Evolutionary conservation across 768 basidiomycete genomes (phyloP), one percentile per base, ranked within the genome.

Genomic region (Kwoniella sp.): DNA sequence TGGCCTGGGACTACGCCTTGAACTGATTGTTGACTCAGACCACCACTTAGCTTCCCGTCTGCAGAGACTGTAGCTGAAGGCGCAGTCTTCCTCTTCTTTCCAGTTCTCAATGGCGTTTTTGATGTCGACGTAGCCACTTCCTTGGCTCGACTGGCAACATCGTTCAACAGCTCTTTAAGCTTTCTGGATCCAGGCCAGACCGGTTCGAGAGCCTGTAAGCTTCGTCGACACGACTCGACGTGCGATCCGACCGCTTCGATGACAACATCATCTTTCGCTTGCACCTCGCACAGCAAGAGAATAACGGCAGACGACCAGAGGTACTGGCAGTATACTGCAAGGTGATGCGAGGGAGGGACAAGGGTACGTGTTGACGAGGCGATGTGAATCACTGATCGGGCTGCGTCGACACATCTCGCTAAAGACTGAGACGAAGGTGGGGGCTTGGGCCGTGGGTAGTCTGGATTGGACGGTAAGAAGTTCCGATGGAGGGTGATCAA

Each of bases 261-360:
- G 22, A 78, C 73, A 11, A 75, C 54, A n/a, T 78, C 74, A 38
- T 78, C 76, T 20, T 63, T 58, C 8, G 74, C 74, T 55, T 74
- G 74, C 0, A 78, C 76, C 48, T 78, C 76, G 65, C 76, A 78
- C 8, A 78, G 61, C 2, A 78, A 66, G 2, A 78, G 68, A 20
- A 78, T 74, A 28, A 75, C 68, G 2, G 76, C 76, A 11, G 76
- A 73, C 3, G 74, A 73, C 76, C 76, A 78, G 5, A 78, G 70
- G 48, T 70, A 72, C 38, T 75, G 74, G 54, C 74, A 78, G 62
- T 69, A 73, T 13, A 75, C 69, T 2, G 76, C 72, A 2, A 78
- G 56, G 50, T 78, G 76, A 47, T 78, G 76, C 5, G 75, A 72
- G 0, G 74, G 73, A 0, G 76, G 74, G 17, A 78, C 55, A n/a